Conservation (phyloP, 306 rosid species). For the Prunus mume region DNA sequence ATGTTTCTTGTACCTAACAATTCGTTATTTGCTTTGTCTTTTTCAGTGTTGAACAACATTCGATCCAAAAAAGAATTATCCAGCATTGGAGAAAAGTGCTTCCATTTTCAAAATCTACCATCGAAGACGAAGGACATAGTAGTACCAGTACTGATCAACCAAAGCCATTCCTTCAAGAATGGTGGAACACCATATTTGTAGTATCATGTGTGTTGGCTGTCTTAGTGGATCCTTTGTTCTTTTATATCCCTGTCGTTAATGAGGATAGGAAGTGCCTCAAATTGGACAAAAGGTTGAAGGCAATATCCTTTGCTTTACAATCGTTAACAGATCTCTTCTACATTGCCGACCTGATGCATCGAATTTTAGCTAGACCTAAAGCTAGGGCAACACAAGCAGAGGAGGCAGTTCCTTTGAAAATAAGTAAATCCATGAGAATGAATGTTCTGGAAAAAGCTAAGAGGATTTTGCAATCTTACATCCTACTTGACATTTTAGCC, state of each 20-base stretch:
- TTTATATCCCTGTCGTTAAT: constrained; percentile 25
- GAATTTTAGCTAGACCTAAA: neutral
- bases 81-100: too few species aligned
- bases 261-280: constrained; percentile 21
- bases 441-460: neutral
- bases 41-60: too few species aligned
- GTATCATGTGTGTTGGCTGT: constrained; percentile 31
- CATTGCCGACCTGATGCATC: constrained; percentile 13
- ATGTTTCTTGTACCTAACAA: too few species aligned
- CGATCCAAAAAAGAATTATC: too few species aligned
- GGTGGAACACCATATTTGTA: constrained; percentile 22
- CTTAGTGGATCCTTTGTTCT: constrained; percentile 30
- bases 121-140: too few species aligned
- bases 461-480: neutral
- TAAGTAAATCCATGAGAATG: too few species aligned
- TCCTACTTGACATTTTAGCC: constrained; percentile 29
- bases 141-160: neutral
- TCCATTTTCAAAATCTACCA: neutral
- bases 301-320: constrained; percentile 10
- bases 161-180: neutral
- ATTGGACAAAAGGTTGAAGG: constrained; percentile 26
- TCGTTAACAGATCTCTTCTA: constrained; percentile 27
- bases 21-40: too few species aligned
- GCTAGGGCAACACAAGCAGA: neutral
- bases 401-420: neutral